These are phyloP conservation scores for Candida vaughaniae DNA, from an alignment of 805 yeast genomes.

Conservation along the genomic window DNA sequence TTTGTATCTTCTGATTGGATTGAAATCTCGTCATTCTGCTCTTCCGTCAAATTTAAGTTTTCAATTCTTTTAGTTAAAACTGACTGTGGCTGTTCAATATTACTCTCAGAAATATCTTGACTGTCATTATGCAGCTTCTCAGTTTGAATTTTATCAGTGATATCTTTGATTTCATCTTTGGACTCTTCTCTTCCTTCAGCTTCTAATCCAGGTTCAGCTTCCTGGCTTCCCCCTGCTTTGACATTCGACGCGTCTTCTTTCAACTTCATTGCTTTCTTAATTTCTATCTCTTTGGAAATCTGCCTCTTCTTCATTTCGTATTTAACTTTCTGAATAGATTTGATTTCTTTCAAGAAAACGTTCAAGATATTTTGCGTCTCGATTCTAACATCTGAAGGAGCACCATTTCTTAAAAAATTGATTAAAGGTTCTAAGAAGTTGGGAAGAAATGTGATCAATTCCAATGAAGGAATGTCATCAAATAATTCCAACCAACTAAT, in stretches of 20 bases:
- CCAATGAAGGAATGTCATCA: constrained; percentile 90
- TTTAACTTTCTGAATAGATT: constrained; percentile 70
- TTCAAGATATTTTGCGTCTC: constrained; percentile 80
- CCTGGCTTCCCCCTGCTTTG: constrained; percentile 1
- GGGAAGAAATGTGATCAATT: constrained; percentile 82
- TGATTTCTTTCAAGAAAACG: constrained; percentile 75
- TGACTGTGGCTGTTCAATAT: not conserved
- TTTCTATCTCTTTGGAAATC: constrained; percentile 16
- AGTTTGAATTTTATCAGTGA: not conserved
- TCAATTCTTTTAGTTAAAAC: not conserved
- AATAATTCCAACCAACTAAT: constrained; percentile 93
- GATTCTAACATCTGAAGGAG: constrained; percentile 82
- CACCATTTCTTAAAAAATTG: constrained; percentile 69
- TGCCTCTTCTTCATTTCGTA: constrained; percentile 40
- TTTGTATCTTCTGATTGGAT: constrained; percentile 9
- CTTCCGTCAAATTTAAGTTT: constrained; percentile 1
- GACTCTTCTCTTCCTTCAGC: constrained; percentile 16
- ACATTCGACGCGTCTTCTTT: constrained; percentile 2
- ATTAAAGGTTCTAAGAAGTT: constrained; percentile 84
- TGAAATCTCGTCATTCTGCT: constrained; percentile 7
- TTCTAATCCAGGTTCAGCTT: constrained; percentile 3
- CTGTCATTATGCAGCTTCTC: too few species aligned
- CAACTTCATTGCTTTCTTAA: not conserved
- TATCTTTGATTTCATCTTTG: not conserved
- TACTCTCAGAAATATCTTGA: too few species aligned